These are phyloP conservation scores for Aspergillus neoniger DNA, from an alignment of 2,329 filamentous ascomycete genomes.

Conservation along the genomic window DNA sequence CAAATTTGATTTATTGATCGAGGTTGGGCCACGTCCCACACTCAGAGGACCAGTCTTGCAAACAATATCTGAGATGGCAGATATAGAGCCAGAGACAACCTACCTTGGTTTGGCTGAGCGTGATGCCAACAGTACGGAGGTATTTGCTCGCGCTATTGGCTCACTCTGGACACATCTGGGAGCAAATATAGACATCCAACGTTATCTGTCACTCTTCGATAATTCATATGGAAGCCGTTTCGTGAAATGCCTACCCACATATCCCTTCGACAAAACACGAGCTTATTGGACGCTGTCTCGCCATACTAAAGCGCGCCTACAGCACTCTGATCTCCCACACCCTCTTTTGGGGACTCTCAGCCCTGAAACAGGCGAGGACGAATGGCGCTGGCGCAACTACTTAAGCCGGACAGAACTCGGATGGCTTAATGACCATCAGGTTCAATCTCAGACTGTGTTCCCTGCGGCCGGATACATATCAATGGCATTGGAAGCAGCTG, in stretches of 20 bases:
- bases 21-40: constrained; percentile 31
- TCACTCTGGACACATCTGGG: constrained; percentile 9
- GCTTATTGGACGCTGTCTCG: constrained; percentile 13
- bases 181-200: background rate
- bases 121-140: constrained; percentile 18
- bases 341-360: constrained; percentile 7
- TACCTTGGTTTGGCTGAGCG: background rate
- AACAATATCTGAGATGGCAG: constrained; percentile 2
- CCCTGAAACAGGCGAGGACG: constrained; percentile 6
- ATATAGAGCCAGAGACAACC: background rate
- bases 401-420: constrained; percentile 21
- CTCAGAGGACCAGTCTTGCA: constrained; percentile 25
- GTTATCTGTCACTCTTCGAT: background rate
- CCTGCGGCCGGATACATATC: constrained; percentile 27
- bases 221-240: background rate
- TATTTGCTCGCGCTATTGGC: constrained; percentile 13
- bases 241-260: background rate
- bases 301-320: background rate
- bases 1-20: constrained; percentile 19
- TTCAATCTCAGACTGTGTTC: constrained; percentile 27
- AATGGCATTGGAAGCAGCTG: constrained; percentile 18
- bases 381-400: constrained; percentile 22
- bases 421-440: constrained; percentile 29
- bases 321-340: background rate
- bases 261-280: constrained; percentile 10